Evolutionary conservation across 805 yeast species (phyloP), one percentile per base, ranked within the genome.

Genomic region (Myxozyma udenii): DNA sequence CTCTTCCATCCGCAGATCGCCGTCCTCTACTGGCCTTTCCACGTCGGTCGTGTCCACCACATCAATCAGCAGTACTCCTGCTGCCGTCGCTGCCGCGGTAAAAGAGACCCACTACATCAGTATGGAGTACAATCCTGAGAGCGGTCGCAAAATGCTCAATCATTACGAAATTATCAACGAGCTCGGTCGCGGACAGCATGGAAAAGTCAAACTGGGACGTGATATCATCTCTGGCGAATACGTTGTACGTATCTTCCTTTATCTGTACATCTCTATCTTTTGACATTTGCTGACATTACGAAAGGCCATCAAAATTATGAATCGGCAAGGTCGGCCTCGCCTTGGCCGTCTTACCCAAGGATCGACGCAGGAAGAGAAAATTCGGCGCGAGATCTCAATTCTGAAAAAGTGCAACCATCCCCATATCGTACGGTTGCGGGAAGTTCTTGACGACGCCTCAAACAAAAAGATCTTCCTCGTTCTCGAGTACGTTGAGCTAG

Each of bases 131-230:
- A 96, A 93, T 67, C 97, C 98, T 0, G 78, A 85, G 3, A 81
- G 84, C 1, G 82, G 84, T 55, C 79, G 93, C 45, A 86, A 90
- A 65, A 81, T 84, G 32, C 74, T 93, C 55, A 93, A 93, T 69
- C 82, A 95, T 0, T 93, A 90, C 66, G 98, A 93, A 68, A 86
- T 93, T 33, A 70, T 89, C 26, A 75, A 78, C 23, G 97, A 90
- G 70, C 74, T 93, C 25, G 98, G 98, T 9, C 76, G 86, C 32
- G 98, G 98, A n/a, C 96, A 90, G 67, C 98, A 91, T 69, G 98
- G 98, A n/a, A 91, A 88, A 67, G 98, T 93, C 39, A 93, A 93
- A 67, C 75, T 93, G 18, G 98, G 95, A 0, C 78, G 78, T 53
- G 91, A 90, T 65, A 68, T 83, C 48, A 74, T 78, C n/a, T 68